Conservation (phyloP, 1,284 basidiomycete species). For the Neotropicomus parvogracilis region DNA sequence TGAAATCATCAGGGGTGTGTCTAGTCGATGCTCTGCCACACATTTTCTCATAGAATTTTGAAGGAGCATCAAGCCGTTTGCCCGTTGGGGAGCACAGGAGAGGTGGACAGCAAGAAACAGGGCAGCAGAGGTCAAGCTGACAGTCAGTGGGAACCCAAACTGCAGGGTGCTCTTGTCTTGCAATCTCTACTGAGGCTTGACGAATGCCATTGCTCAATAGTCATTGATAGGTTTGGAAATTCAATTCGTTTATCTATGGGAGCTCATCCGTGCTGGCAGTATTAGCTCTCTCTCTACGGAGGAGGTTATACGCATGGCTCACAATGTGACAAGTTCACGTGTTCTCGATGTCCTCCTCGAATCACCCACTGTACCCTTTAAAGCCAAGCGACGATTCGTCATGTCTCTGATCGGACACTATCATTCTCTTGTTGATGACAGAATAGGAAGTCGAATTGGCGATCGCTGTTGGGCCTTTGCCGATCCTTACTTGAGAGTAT, state of each 20-base stretch:
- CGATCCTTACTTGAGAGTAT: constrained; percentile 86
- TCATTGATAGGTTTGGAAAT: constrained; percentile 61
- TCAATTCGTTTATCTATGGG: constrained; percentile 4
- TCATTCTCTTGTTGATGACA: constrained; percentile 76
- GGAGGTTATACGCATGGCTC: constrained; percentile 64
- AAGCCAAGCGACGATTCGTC: constrained; percentile 70
- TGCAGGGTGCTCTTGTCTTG: constrained; percentile 83
- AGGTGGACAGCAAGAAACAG: constrained; percentile 11
- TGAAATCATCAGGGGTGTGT: constrained; percentile 57
- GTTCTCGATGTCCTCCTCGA: constrained; percentile 78
- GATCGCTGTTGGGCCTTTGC: constrained; percentile 84
- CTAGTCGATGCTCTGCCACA: not conserved
- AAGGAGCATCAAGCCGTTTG: constrained; percentile 38
- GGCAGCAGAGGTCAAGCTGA: constrained; percentile 26
- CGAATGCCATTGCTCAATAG: constrained; percentile 59
- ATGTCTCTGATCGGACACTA: constrained; percentile 74
- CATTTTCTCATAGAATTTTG: constrained; percentile 9
- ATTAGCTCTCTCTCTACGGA: constrained; percentile 57
- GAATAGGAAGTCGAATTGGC: constrained; percentile 83
- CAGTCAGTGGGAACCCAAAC: constrained; percentile 55
- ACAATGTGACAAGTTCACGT: constrained; percentile 73
- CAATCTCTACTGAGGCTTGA: constrained; percentile 75
- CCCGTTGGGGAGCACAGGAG: constrained; percentile 9
- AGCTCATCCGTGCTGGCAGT: constrained; percentile 38
- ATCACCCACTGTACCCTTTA: constrained; percentile 61